These are phyloP conservation scores for Calonectria crousiana DNA, from an alignment of 2,329 filamentous ascomycete species.

Conservation along the genomic window DNA sequence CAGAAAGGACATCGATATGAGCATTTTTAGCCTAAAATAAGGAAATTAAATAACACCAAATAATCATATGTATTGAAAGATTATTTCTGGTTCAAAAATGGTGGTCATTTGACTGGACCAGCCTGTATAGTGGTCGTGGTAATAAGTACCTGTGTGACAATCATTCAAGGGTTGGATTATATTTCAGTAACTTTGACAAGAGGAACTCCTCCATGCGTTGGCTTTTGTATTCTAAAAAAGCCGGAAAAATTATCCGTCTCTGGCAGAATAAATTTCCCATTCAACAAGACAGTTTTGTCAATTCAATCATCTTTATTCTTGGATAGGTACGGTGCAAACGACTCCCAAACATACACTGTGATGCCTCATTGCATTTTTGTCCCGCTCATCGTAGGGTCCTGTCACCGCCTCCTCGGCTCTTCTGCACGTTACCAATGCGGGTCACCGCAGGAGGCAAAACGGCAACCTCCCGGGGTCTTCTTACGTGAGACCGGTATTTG, in stretches of 20 bases:
- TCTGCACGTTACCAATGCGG: neutral
- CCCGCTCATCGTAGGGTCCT: neutral
- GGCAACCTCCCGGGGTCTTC: neutral
- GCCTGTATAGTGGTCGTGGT: too few relatives aligned
- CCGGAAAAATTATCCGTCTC: neutral
- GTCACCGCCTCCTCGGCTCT: neutral
- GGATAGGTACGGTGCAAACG: neutral
- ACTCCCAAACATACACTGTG: neutral
- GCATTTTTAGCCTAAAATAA: too few relatives aligned
- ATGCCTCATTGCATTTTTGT: neutral
- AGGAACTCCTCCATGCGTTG: neutral
- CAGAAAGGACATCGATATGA: too few relatives aligned
- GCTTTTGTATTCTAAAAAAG: neutral
- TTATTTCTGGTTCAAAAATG: too few relatives aligned
- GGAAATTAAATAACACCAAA: too few relatives aligned
- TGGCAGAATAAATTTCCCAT: neutral
- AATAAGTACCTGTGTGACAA: too few relatives aligned
- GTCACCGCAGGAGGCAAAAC: neutral
- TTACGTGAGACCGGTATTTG: slow-evolving; percentile 15
- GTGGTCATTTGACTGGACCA: too few relatives aligned
- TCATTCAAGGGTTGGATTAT: too few relatives aligned
- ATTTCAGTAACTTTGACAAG: neutral
- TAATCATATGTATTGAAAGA: too few relatives aligned
- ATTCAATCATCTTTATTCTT: neutral
- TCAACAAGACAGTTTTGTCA: neutral